Evolutionary conservation across 1,139 yeast genomes (phyloP), one percentile per base, ranked within the genome.

Genomic region (Waltiozyma sp.): DNA sequence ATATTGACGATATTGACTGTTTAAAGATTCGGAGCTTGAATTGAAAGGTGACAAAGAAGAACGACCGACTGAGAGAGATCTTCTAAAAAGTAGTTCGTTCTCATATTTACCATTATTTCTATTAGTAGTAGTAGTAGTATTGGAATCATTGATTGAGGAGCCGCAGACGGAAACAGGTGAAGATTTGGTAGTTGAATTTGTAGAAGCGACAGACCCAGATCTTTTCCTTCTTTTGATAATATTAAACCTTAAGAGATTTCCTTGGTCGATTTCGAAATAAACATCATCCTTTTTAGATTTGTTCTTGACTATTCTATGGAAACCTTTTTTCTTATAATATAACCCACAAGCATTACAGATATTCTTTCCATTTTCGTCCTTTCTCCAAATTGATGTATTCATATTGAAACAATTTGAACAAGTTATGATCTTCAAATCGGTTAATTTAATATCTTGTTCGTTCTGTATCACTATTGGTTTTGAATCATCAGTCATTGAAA

Each of bases 341-440:
- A 89, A 66, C 0, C 96, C 96, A 65, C 96, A 88, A 1, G 96
- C 96, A 61, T 88, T 89, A 59, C 96, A 88, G 47, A 88, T 67
- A 2, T 94, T 93, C 54, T 85, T 84, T 8, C 96, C 96, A 18
- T 81, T 81, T 28, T 88, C 87, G 56, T 86, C 88, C 44, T 95
- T 70, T 56, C 97, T 73, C 96, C 96, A 89, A 38, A 89, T 66
- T 5, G 96, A 96, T 0, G 96, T 89, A 3, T 91, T 86, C 51
- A 75, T 81, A 1, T 96, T 89, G 51, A 79, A 78, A 62, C 97
- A 89, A 62, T 87, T 88, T 18, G 88, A 77, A 61, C 96, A 89
- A 3, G 31, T 28, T 15, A 43, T 41, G 4, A 43, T 19, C 8
- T 38, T 41, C 10, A 26, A 2, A 19, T 34, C 23, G 14, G 31